Evolutionary conservation across 345 rosid genomes (phyloP), one percentile per base, ranked within the genome.

Genomic region (Bretschneidera sinensis): DNA sequence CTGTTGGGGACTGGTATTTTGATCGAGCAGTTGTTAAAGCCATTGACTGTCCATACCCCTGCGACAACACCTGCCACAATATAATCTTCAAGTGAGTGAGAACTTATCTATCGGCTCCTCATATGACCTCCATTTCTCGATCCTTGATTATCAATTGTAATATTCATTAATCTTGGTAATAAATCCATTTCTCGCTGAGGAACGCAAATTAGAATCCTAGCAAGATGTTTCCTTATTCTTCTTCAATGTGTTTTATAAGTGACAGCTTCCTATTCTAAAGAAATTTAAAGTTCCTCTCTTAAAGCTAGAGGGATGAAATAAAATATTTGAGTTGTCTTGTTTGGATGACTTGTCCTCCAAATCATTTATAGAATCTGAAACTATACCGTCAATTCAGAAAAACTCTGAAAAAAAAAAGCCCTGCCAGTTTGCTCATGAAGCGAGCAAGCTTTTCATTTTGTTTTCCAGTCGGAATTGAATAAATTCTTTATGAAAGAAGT

Each of bases 1-100:
- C 96, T n/a, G 97, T 92, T n/a, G 97, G 98, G 54, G 94, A 89
- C 62, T 89, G 98, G 95, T 89, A 74, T 67, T 87, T 85, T 34
- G 92, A 85, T 22, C 77, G 98, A 47, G 51, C 63, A 14, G 43
- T 60, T 20, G 68, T 72, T 43, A 84, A 79, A 72, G 70, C 78
- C 49, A 72, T 89, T 17, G 98, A 89, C 53, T 92, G 98, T 50
- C 73, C 90, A 6, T 89, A 89, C 61, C 94, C 91, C 1, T 87
- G 97, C 51, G 98, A 89, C 76, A 79, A 47, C 39, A 80, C 85
- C 24, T 89, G 98, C 74, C 98, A 80, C 80, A 79, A 92, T 75
- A 82, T 89, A 43, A 77, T 81, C n/a, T 81, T 76, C 71, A 81
- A 79, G 75, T 87, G 87, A 88, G 85, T 79, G 64, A 55, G 64